Evolutionary conservation across 371 early-diverging fungal genomes (phyloP).

Genomic region (Rhizopus sp.): DNA sequence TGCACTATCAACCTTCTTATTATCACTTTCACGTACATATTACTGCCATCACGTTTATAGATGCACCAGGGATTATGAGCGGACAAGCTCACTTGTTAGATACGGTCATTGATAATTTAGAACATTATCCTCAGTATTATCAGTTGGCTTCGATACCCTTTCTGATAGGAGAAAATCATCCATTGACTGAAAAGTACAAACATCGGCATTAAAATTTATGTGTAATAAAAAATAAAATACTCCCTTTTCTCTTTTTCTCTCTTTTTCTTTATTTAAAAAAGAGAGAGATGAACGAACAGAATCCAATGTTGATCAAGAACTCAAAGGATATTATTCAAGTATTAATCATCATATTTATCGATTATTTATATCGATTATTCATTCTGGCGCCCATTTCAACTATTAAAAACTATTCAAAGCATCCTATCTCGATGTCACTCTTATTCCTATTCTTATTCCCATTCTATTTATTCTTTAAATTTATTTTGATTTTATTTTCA

Average conservation of each 20-base stretch:
- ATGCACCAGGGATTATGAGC: conserved; percentile 61
- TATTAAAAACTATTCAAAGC: conserved; percentile 15
- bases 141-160: conserved; percentile 41
- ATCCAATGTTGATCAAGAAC: conserved; percentile 5
- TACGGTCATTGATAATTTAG: conserved; percentile 66
- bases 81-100: conserved; percentile 80
- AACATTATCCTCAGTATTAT: conserved; percentile 36
- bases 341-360: conserved; percentile 7
- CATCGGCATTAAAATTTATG: conserved; percentile 6
- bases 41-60: conserved; percentile 62
- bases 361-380: conserved; percentile 18
- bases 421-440: conserved; percentile 14
- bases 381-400: conserved; percentile 14
- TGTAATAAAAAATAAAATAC: conserved; percentile 3
- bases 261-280: not conserved
- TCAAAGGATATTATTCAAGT: conserved; percentile 11
- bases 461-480: conserved; percentile 14
- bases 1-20: conserved; percentile 89
- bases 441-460: conserved; percentile 20
- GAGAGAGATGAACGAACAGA: not conserved
- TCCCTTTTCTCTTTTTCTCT: not conserved
- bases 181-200: conserved; percentile 13
- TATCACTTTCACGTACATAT: conserved; percentile 87
- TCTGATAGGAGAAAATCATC: conserved; percentile 33
- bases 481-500: not conserved